Base-by-base conservation (phyloP, 495 filamentous ascomycete genomes). In the Mytilinidion resinicola region DNA sequence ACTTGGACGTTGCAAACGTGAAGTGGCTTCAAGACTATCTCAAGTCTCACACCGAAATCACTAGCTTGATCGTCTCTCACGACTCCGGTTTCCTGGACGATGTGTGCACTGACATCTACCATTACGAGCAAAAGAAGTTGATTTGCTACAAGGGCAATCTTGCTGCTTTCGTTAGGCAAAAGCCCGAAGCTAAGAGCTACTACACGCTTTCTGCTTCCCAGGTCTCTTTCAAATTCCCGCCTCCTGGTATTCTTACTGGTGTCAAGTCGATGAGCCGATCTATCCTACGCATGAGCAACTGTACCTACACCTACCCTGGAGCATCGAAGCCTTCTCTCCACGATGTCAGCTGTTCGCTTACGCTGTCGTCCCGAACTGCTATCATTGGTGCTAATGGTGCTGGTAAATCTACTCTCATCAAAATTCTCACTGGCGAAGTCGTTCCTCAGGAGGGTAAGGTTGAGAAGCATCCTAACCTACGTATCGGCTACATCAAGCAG, bases 401-500 rank as follows among this genome's bases (percentile, higher is more conserved):
- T 12, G 95, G 95, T 73, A 99, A 99, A 74, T 96, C 91, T 21
- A 99, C 95, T 1, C 81, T 99, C 53, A 96, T 99, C 78, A 97
- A 97, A 77, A 77, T 99, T 19, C 77, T 99, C 53, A 99, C 95
- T n/a, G 95, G 95, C 64, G 95, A 97, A 72, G 82, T 84, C 19
- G 85, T 96, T 60, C 93, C 95, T 1, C 88, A 91, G 62, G 69
- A 70, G 21, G 95, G 95, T 47, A 89, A 83, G 73, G 92, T 99
- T 8, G 91, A 97, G 78, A 97, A 97, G 77, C 95, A 99, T 69
- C 95, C 95, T 66, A 97, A 97, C 69, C 74, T 99, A 51, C 95
- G 95, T 78, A 96, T 99, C 67, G 95, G 95, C 47, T 97, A 97
- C 79, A 96, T 97, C 80, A 96, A 96, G 77, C 95, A 99, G 76